Evolutionary conservation across 2,329 filamentous ascomycete species (phyloP), one percentile per base, ranked within the genome.

Genomic region (Monosporascus sp.): DNA sequence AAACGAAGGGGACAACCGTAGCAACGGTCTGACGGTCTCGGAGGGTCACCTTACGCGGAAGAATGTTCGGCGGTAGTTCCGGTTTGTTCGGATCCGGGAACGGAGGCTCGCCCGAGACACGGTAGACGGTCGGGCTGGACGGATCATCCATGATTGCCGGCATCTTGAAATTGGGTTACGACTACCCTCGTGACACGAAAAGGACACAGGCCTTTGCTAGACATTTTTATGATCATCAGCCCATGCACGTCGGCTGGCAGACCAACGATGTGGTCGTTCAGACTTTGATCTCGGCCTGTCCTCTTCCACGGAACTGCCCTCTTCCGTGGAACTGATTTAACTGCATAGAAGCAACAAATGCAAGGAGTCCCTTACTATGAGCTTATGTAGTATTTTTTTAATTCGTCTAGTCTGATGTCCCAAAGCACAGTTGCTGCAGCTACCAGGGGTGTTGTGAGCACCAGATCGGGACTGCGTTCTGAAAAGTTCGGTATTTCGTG

Each of bases 1-100:
- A 88, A 18, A 84, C 84, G 69, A 96, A 91, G 9, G 91, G 91
- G 49, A 96, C 81, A 45, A 96, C 78, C 1, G 90, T 95, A 8
- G 90, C 91, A 48, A 88, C 83, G 0, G 90, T 95, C 60, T 91
- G 85, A 48, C 90, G 83, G 71, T 96, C 90, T 57, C 90, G 83
- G 53, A 96, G 82, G 1, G 85, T 93, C 57, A 96, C 89, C 70
- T 89, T 87, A 57, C 85, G 84, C 45, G 89, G 86, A 20, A 77
- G 72, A 65, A 96, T 87, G 58, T 83, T 82, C 31, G 78, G 69
- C 48, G 90, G 89, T 48, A 93, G 77, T 48, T 83, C 75, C 49
- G 84, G 82, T 64, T 79, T 77, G 41, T 73, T 76, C 52, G 82
- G 78, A 58, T 82, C 78, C 60, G 87, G 85, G 63, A 81, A 89